Percentiles rank a stretch among this genome's conserved stretches.
phyloP scores from a whole-genome alignment of 805 yeast genomes.

The Sugiyamaella marilandica region DNA sequence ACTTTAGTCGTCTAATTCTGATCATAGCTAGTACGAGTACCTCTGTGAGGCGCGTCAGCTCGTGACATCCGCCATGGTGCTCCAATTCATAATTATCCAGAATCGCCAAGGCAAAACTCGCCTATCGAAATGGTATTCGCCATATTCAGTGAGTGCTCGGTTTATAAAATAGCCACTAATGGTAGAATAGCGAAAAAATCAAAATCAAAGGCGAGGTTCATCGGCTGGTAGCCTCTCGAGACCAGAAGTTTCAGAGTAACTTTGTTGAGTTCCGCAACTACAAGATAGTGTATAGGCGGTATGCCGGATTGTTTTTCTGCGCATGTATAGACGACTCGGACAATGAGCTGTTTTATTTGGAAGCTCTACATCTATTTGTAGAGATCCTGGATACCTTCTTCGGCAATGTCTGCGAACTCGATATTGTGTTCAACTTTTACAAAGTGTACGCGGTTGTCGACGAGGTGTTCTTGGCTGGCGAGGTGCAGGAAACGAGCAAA shows the following conservation, averaged over 20 bases:
- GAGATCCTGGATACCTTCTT: conserved; percentile 83
- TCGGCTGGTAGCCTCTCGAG: conserved; percentile 73
- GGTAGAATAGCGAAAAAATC: conserved; percentile 42
- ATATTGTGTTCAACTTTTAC: conserved; percentile 86
- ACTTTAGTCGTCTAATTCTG: too few species aligned
- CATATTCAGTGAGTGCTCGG: conserved; percentile 35
- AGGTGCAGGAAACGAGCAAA: conserved; percentile 80
- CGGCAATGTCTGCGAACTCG: conserved; percentile 89
- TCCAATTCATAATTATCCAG: conserved; percentile 75
- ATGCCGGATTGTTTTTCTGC: conserved; percentile 90
- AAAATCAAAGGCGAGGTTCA: conserved; percentile 61
- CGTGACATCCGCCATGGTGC: conserved; percentile 48
- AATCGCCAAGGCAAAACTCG: conserved; percentile 94
- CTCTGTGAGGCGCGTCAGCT: neutral
- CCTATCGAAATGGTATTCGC: conserved; percentile 70
- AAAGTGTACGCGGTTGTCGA: conserved; percentile 78
- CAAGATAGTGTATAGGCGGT: conserved; percentile 78
- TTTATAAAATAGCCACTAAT: conserved; percentile 18
- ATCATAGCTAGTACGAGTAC: too few species aligned
- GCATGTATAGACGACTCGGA: conserved; percentile 74
- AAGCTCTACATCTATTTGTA: conserved; percentile 80
- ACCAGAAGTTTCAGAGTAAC: conserved; percentile 76
- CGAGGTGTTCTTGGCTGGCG: conserved; percentile 87
- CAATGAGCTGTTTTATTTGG: conserved; percentile 77
- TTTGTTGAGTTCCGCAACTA: conserved; percentile 65